Evolutionary conservation across 2,329 filamentous ascomycete genomes (phyloP).

Genomic region (Ascosphaera pollenicola): DNA sequence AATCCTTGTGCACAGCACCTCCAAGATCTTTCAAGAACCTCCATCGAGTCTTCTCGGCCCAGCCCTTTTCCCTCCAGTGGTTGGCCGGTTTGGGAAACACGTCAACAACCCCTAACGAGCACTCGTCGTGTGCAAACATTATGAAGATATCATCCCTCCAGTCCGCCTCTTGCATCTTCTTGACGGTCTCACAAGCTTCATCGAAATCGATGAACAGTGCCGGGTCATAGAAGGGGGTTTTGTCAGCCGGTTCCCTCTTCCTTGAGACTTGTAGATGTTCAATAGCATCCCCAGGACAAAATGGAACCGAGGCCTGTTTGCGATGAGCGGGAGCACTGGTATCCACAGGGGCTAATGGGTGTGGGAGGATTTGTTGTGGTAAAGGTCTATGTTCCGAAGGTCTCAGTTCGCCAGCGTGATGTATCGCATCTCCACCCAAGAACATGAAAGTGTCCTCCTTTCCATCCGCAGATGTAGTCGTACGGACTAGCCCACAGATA

Average conservation of each 20-base stretch:
- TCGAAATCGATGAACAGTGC: slow-evolving; percentile 7
- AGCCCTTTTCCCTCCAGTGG: slow-evolving; percentile 11
- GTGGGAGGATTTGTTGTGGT: slow-evolving; percentile 5
- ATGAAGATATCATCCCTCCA: slow-evolving; percentile 11
- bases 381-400: slow-evolving; percentile 11
- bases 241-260: neutral
- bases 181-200: slow-evolving; percentile 3
- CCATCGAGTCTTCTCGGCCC: slow-evolving; percentile 4
- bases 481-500: slow-evolving; percentile 10
- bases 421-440: slow-evolving; percentile 10
- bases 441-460: slow-evolving; percentile 9
- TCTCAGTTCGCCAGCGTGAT: slow-evolving; percentile 11
- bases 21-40: slow-evolving; percentile 1
- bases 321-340: neutral
- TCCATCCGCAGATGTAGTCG: slow-evolving; percentile 3
- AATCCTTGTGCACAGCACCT: neutral
- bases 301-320: neutral
- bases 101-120: slow-evolving; percentile 8
- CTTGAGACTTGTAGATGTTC: slow-evolving; percentile 1
- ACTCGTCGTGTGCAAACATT: slow-evolving; percentile 12
- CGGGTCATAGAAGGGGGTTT: slow-evolving; percentile 7
- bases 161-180: slow-evolving; percentile 10
- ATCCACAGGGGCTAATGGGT: slow-evolving; percentile 1
- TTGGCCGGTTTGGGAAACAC: slow-evolving; percentile 12
- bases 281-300: slow-evolving; percentile 1